Evolutionary conservation across 2,329 filamentous ascomycete genomes (phyloP).

Genomic region (Boeremia exigua): DNA sequence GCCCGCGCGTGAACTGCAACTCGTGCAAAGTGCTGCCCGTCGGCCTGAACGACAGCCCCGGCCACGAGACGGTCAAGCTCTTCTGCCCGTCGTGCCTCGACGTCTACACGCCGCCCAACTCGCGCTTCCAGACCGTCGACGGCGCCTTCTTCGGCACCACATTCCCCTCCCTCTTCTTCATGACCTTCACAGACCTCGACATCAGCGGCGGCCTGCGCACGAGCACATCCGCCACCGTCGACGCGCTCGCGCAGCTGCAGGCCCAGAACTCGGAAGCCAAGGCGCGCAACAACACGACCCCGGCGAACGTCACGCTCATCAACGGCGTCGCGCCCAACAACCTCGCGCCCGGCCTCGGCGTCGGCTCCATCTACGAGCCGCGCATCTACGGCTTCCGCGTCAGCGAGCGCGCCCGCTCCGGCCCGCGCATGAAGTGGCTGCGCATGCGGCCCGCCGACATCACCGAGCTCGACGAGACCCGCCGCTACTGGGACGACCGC

Average conservation of each 20-base stretch:
- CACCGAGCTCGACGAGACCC: constrained; percentile 79
- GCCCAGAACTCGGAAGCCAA: constrained; percentile 44
- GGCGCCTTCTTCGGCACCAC: constrained; percentile 98
- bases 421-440: constrained; percentile 96
- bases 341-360: constrained; percentile 84
- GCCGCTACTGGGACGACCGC: constrained; percentile 51
- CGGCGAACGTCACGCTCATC: constrained; percentile 56
- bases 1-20: constrained; percentile 92
- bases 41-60: constrained; percentile 90
- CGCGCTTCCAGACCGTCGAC: constrained; percentile 94
- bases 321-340: constrained; percentile 90
- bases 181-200: constrained; percentile 97
- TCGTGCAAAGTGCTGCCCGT: constrained; percentile 90
- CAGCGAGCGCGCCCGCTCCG: constrained; percentile 85
- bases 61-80: constrained; percentile 96
- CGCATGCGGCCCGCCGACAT: constrained; percentile 82
- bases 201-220: constrained; percentile 73
- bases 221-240: constrained; percentile 48
- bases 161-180: constrained; percentile 95
- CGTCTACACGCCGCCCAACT: constrained; percentile 96
- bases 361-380: constrained; percentile 86
- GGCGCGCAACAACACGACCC: constrained; percentile 42
- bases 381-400: constrained; percentile 97
- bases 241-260: constrained; percentile 45
- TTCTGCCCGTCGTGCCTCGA: constrained; percentile 97